These are phyloP conservation scores for Colletotrichum sp. DNA, from an alignment of 2,329 filamentous ascomycete genomes.

Conservation along the genomic window DNA sequence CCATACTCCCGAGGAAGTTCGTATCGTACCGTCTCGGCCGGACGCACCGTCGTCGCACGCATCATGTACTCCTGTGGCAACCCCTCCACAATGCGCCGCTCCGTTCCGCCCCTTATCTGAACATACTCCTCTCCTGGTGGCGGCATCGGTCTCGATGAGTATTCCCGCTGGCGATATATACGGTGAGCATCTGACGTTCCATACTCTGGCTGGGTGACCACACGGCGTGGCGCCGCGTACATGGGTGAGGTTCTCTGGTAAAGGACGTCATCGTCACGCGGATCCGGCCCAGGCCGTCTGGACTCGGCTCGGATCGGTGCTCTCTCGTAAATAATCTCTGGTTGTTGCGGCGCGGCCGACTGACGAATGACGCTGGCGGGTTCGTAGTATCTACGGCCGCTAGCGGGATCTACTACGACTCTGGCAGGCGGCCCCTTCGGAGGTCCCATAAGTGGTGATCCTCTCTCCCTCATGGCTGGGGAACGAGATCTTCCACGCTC, in stretches of 20 bases:
- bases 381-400: constrained; percentile 78
- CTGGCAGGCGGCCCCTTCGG: constrained; percentile 62
- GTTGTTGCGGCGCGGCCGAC: constrained; percentile 58
- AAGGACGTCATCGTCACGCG: constrained; percentile 55
- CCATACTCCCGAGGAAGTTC: constrained; percentile 46
- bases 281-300: constrained; percentile 50
- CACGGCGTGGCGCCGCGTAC: constrained; percentile 54
- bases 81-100: constrained; percentile 49
- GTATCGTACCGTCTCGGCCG: constrained; percentile 49
- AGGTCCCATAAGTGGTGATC: constrained; percentile 54
- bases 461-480: constrained; percentile 47
- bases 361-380: constrained; percentile 53
- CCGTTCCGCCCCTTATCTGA: constrained; percentile 47
- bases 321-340: constrained; percentile 71
- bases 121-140: constrained; percentile 50
- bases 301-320: constrained; percentile 56
- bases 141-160: constrained; percentile 54
- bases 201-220: constrained; percentile 68
- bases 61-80: constrained; percentile 57
- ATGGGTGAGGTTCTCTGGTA: constrained; percentile 58
- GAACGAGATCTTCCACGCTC: constrained; percentile 56
- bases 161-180: constrained; percentile 62
- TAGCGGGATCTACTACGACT: constrained; percentile 77
- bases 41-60: constrained; percentile 63
- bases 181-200: constrained; percentile 54